These are phyloP conservation scores for Coriolopsis trogii DNA, from an alignment of 1,284 basidiomycete genomes.

Conservation along the genomic window DNA sequence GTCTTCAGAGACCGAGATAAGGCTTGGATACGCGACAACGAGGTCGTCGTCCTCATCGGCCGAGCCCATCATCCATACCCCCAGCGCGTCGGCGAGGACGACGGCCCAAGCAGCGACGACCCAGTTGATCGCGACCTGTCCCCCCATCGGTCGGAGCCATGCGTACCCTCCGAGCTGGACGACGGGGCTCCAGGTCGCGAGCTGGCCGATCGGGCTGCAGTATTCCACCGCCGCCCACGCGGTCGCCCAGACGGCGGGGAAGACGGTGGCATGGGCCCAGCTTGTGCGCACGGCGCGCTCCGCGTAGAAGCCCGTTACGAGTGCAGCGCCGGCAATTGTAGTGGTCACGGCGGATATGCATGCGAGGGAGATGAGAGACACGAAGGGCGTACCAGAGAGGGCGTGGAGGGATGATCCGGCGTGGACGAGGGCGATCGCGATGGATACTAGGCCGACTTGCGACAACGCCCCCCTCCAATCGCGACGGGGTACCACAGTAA, in stretches of 20 bases:
- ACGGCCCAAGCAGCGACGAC: constrained; percentile 70
- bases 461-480: constrained; percentile 38
- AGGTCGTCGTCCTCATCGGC: constrained; percentile 19
- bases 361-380: constrained; percentile 51
- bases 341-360: constrained; percentile 47
- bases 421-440: constrained; percentile 51
- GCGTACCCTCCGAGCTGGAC: constrained; percentile 53
- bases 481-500: constrained; percentile 43
- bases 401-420: constrained; percentile 54
- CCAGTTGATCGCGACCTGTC: constrained; percentile 69
- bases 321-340: constrained; percentile 40
- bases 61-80: constrained; percentile 57
- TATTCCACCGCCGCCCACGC: constrained; percentile 55
- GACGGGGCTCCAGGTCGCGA: constrained; percentile 70
- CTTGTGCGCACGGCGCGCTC: constrained; percentile 34
- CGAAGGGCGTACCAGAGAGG: constrained; percentile 52
- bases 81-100: constrained; percentile 56
- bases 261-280: constrained; percentile 53
- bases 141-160: constrained; percentile 62
- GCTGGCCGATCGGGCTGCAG: constrained; percentile 65
- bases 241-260: constrained; percentile 71
- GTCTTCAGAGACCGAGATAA: constrained; percentile 15
- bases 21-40: constrained; percentile 2
- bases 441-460: constrained; percentile 44
- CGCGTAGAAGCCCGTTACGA: constrained; percentile 41